These are phyloP conservation scores for Colletotrichum sp. DNA, from an alignment of 2,329 filamentous ascomycete species.

Conservation along the genomic window DNA sequence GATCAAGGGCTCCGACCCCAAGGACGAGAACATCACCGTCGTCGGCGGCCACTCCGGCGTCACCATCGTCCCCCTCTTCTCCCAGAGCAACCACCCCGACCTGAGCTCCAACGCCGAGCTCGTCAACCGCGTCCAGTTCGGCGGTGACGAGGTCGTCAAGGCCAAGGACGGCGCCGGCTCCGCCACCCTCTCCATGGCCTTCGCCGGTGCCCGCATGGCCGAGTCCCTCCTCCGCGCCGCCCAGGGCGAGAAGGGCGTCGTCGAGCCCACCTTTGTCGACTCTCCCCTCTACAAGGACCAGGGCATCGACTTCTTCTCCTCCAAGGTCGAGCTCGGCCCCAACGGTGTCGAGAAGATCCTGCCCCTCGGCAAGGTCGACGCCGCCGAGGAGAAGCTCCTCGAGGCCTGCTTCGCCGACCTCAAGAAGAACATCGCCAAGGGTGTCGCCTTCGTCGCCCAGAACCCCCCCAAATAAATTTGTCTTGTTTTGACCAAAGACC, in stretches of 20 bases:
- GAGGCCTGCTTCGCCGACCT: slow-evolving; percentile 84
- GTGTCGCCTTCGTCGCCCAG: slow-evolving; percentile 64
- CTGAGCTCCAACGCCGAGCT: slow-evolving; percentile 81
- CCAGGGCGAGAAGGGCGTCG: slow-evolving; percentile 91
- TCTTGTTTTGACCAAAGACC: neutral
- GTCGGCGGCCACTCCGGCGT: slow-evolving; percentile 97
- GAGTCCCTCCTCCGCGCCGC: slow-evolving; percentile 92
- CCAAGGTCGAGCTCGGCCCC: slow-evolving; percentile 93
- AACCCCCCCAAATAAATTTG: slow-evolving; percentile 64
- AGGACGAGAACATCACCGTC: slow-evolving; percentile 92
- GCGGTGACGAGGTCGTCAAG: slow-evolving; percentile 98
- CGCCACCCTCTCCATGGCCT: slow-evolving; percentile 98
- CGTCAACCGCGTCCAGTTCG: slow-evolving; percentile 96
- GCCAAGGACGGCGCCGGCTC: slow-evolving; percentile 98
- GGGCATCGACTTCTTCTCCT: slow-evolving; percentile 96
- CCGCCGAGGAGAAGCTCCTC: slow-evolving; percentile 87
- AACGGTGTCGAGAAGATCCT: slow-evolving; percentile 95
- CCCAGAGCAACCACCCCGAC: slow-evolving; percentile 86
- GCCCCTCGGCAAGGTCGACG: slow-evolving; percentile 83
- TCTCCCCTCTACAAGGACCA: slow-evolving; percentile 98
- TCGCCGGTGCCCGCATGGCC: slow-evolving; percentile 85
- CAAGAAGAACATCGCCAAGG: slow-evolving; percentile 97
- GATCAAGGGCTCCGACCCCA: slow-evolving; percentile 89
- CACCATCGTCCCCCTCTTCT: slow-evolving; percentile 98
- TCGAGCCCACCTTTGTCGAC: slow-evolving; percentile 97